A percentile compares a stretch with the other conserved stretches of the same genome.
phyloP scores from a whole-genome alignment of 371 early-diverging fungal genomes.

The Globomyces sp. region DNA sequence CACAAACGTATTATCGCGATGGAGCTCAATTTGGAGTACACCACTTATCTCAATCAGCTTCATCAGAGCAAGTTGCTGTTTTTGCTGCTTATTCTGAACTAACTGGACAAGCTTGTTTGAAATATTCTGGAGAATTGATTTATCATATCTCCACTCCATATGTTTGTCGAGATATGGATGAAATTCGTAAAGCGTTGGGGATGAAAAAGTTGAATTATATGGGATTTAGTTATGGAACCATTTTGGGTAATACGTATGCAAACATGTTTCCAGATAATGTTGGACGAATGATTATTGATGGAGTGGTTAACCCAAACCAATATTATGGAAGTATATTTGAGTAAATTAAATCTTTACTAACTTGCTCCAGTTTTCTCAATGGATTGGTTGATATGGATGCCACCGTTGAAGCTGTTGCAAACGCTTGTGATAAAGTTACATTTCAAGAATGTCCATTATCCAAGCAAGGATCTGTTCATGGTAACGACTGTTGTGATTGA shows the following conservation, averaged over 20 bases:
- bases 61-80: not conserved
- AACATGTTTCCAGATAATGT: slow-evolving; percentile 17
- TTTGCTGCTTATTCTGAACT: slow-evolving; percentile 17
- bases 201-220: slow-evolving; percentile 8
- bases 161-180: slow-evolving; percentile 15
- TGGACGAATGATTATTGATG: slow-evolving; percentile 16
- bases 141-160: slow-evolving; percentile 9
- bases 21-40: not conserved
- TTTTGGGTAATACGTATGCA: slow-evolving; percentile 17
- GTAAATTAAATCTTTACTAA: not conserved
- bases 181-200: not conserved
- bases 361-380: not conserved
- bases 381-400: not conserved
- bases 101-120: slow-evolving; percentile 16
- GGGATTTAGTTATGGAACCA: slow-evolving; percentile 19
- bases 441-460: not conserved
- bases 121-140: slow-evolving; percentile 22
- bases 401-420: not conserved
- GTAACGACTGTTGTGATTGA: no score
- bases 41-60: not conserved
- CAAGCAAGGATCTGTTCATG: no score
- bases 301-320: slow-evolving; percentile 12
- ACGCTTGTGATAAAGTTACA: not conserved
- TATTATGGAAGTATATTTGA: slow-evolving; percentile 10
- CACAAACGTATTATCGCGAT: not conserved